A percentile compares a stretch with the other conserved stretches of the same genome.
phyloP scores from a whole-genome alignment of 305 asterid genomes.

The Coffea humblotiana region DNA sequence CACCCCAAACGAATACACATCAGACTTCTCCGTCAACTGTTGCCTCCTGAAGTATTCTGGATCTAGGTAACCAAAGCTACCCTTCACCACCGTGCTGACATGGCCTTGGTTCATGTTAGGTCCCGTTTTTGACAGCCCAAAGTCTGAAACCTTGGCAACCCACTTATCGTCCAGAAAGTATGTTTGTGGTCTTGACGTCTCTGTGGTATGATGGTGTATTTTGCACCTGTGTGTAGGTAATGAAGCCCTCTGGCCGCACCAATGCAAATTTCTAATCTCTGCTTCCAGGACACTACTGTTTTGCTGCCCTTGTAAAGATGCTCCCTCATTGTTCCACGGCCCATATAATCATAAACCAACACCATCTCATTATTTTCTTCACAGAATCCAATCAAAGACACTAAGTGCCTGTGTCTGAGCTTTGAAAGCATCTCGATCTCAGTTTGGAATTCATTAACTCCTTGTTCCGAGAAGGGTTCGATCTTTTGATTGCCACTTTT shows the following conservation, averaged over 20 bases:
- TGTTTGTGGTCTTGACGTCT: slow-evolving; percentile 85
- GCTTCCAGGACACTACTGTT: slow-evolving; percentile 65
- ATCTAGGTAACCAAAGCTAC: slow-evolving; percentile 37
- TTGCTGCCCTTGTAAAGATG: slow-evolving; percentile 80
- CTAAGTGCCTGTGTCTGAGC: slow-evolving; percentile 77
- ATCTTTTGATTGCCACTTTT: slow-evolving; percentile 82
- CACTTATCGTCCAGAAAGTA: slow-evolving; percentile 77
- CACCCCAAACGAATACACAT: slow-evolving; percentile 37
- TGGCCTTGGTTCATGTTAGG: slow-evolving; percentile 84
- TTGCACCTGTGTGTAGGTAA: slow-evolving; percentile 85
- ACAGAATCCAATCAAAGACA: slow-evolving; percentile 84
- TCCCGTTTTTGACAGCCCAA: slow-evolving; percentile 83
- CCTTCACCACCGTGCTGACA: slow-evolving; percentile 50
- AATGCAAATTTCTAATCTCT: slow-evolving; percentile 70
- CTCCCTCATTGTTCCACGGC: slow-evolving; percentile 76
- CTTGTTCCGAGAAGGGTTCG: slow-evolving; percentile 91
- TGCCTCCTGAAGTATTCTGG: slow-evolving; percentile 37
- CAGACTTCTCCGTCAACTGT: slow-evolving; percentile 36
- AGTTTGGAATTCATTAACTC: slow-evolving; percentile 81
- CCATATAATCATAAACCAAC: slow-evolving; percentile 84
- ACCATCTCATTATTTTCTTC: slow-evolving; percentile 88
- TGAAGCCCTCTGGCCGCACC: slow-evolving; percentile 90
- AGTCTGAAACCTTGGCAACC: slow-evolving; percentile 93
- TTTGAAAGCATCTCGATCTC: slow-evolving; percentile 86
- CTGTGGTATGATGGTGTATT: slow-evolving; percentile 85